Evolutionary conservation across 164 flowering plant species (phyloP).

Genomic region (Magnolia officinalis): DNA sequence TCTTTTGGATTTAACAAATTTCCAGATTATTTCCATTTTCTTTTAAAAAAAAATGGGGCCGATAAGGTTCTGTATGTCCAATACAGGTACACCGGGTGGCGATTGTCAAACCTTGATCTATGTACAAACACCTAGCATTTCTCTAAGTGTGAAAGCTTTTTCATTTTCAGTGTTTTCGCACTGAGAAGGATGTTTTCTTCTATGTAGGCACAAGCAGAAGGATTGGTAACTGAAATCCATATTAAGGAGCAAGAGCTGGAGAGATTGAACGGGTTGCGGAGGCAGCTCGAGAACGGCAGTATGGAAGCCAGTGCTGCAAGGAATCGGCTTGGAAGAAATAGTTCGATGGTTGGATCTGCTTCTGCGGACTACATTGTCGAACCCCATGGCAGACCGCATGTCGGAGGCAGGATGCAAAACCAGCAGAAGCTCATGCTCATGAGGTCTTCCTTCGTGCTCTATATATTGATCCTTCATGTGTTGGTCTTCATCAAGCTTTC

Average conservation of each 20-base stretch:
- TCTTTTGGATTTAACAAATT: no score
- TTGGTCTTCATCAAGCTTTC: slow-evolving; percentile 86
- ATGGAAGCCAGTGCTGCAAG: slow-evolving; percentile 45
- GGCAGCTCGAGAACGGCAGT: slow-evolving; percentile 42
- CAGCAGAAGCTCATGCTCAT: slow-evolving; percentile 64
- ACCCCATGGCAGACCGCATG: slow-evolving; percentile 34
- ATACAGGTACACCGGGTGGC: no score
- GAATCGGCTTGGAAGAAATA: slow-evolving; percentile 55
- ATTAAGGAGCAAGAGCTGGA: slow-evolving; percentile 77
- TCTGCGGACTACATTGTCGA: slow-evolving; percentile 43
- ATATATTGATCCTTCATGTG: slow-evolving; percentile 70
- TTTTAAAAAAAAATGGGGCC: no score
- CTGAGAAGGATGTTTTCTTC: not conserved
- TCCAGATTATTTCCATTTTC: no score
- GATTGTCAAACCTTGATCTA: not conserved
- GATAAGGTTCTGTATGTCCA: no score
- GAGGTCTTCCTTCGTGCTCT: slow-evolving; percentile 77
- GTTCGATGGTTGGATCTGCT: slow-evolving; percentile 31
- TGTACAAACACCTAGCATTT: not conserved
- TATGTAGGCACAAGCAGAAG: slow-evolving; percentile 86
- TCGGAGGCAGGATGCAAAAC: slow-evolving; percentile 40
- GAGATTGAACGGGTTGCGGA: slow-evolving; percentile 50
- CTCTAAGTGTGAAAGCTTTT: not conserved
- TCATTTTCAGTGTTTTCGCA: not conserved
- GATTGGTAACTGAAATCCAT: slow-evolving; percentile 61